Percentiles rank a stretch among this genome's conserved stretches.
These are phyloP conservation scores for Chondrus crispus DNA, from an alignment of 23 red algal species.

Conservation along the genomic window DNA sequence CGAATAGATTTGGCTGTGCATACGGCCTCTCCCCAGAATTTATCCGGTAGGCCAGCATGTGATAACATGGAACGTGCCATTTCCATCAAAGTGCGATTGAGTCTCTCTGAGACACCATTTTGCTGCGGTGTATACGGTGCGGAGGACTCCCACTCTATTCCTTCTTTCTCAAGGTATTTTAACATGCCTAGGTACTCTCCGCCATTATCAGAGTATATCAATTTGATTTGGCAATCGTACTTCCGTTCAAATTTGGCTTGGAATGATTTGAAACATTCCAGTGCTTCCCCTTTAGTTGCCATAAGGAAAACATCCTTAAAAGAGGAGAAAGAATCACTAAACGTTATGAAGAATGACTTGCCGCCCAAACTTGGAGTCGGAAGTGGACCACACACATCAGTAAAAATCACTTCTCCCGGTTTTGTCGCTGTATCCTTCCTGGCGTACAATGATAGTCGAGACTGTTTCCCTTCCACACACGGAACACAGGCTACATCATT, in stretches of 20 bases:
- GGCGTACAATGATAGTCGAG: neutral
- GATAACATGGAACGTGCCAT: neutral
- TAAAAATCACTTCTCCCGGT: conserved; percentile 8
- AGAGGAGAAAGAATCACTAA: neutral
- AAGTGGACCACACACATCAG: conserved; percentile 6
- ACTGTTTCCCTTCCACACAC: conserved; percentile 5
- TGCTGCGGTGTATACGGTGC: neutral
- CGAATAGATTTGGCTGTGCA: neutral
- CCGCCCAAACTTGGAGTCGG: neutral
- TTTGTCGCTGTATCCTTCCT: neutral
- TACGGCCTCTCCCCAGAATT: conserved; percentile 5
- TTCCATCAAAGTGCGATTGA: conserved; percentile 10
- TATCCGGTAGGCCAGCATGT: neutral
- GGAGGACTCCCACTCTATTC: neutral
- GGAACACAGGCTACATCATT: neutral
- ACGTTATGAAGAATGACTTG: neutral
- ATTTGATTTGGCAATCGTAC: neutral
- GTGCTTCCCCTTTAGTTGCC: neutral
- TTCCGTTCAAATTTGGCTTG: neutral
- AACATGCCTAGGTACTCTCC: neutral
- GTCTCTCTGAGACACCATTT: neutral
- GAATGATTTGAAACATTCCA: neutral
- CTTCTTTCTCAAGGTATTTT: neutral
- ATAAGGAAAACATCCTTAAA: neutral
- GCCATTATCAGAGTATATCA: neutral